Evolutionary conservation across 140 eudicot genomes (phyloP), one percentile per base, ranked within the genome.

Genomic region (Ambrosia hybrid): DNA sequence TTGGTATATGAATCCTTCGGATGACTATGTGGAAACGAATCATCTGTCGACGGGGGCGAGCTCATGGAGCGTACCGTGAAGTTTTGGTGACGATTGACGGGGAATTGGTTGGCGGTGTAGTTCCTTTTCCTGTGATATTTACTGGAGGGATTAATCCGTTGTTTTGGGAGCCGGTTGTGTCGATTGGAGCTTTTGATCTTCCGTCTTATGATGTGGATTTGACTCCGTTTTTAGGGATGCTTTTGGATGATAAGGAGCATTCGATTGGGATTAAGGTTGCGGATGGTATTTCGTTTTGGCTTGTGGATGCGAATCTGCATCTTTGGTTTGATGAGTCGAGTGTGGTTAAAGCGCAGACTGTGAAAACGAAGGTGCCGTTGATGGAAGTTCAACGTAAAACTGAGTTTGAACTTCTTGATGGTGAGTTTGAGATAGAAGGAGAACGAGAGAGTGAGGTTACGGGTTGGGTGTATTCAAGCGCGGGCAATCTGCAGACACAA

Each of bases 1-100:
- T 46, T 93, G 99, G 99, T 93, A 93, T 83, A 80, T 88, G 51
- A 93, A 93, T 79, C 96, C 96, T 11, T 85, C 99, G 0, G 90
- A 85, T 86, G 52, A 73, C 3, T 93, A 93, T 59, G 82, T 86
- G 0, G 68, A 80, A 43, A 16, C 43, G 51, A 93, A 93, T 41
- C 34, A 77, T 59, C 59, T 90, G 79, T 13, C 66, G 7, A 80
- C 89, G n/a, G 1, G 84, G 74, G 38, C 64, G 91, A 53, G 96
- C 89, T 26, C 86, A 90, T 56, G 97, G 99, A 3, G 88, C 94
- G 0, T 90, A 78, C 61, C 79, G 99, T 60, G 99, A 93, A 66
- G 84, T 93, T 43, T 67, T 87, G 37, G 94, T 90, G 79, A 90
- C 68, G 33, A 80, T 93, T 13, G 98, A 93, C 77, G 94, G 79